Evolutionary conservation across 2,329 filamentous ascomycete genomes (phyloP), one percentile per base, ranked within the genome.

Genomic region (Hypoxylon sp.): DNA sequence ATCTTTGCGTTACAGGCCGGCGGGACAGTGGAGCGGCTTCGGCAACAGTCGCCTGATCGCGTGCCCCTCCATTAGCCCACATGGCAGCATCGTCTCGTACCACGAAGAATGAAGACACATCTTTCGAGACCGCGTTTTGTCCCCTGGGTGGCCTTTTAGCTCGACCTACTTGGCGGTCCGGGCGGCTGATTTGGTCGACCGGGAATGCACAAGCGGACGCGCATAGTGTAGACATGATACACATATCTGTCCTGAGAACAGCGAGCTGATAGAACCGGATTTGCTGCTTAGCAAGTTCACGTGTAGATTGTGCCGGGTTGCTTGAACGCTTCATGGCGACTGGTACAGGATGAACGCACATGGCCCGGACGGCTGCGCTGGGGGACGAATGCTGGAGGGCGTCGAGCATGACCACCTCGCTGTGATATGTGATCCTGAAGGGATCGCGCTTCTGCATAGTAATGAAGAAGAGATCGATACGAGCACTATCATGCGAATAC

Each of bases 241-340:
- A 74, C 33, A 83, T 70, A 54, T 82, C 73, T 20, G 72, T 69
- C 4, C 69, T 74, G 2, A 85, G 62, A 9, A 74, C 70, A 48
- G 74, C 77, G 11, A 82, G 60, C 57, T 84, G 81, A 49, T 78
- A 83, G 61, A 83, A 82, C 17, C 72, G 71, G 2, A 78, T 66
- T 3, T 70, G 70, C 20, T 73, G 60, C 3, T 72, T 61, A 8
- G 68, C 55, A 47, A 79, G 77, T 10, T 64, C 50, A 9, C 51
- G 55, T 4, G 59, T 58, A 13, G 53, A 60, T 15, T 60, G 55
- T 1, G 53, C 53, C 5, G 56, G 33, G 2, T 21, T 17, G 13
- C 29, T 29, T 4, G 60, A 37, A 27, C 24, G 41, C 17, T 64
- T 60, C 15, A 58, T 27, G 67, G 70, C 27, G 77, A 65, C 51